Evolutionary conservation across 2,329 filamentous ascomycete species (phyloP).

Genomic region (Aspergillus uvarum): DNA sequence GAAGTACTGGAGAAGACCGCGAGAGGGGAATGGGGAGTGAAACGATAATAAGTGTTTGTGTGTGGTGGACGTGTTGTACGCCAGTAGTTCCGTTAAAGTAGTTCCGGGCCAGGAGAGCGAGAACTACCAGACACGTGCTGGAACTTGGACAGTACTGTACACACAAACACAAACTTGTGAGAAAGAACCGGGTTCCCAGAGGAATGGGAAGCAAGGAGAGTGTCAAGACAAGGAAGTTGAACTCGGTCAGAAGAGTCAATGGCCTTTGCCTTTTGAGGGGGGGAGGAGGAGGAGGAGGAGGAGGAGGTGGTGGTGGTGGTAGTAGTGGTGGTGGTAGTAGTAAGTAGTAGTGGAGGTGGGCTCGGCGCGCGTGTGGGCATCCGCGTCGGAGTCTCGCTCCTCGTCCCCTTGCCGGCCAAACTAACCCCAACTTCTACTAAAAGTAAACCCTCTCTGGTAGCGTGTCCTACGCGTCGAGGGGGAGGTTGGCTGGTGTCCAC

Average conservation of each 20-base stretch:
- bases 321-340: neutral
- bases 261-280: slow-evolving; percentile 3
- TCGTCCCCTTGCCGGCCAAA: neutral
- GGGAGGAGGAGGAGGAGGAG: neutral
- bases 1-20: neutral
- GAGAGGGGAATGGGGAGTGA: neutral
- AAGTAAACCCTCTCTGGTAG: too few species aligned
- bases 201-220: neutral
- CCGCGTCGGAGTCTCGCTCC: neutral
- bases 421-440: neutral
- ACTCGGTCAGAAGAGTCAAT: slow-evolving; percentile 7
- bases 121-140: neutral
- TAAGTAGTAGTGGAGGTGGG: neutral
- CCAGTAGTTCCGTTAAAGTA: neutral
- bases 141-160: too few species aligned
- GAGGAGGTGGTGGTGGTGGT: too few species aligned
- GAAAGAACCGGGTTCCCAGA: neutral
- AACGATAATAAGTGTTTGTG: neutral
- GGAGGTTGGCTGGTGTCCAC: neutral
- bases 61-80: neutral
- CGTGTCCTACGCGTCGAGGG: neutral
- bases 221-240: neutral
- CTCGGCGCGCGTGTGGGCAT: neutral
- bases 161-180: too few species aligned
- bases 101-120: neutral